phyloP scores from a whole-genome alignment of 441 rosid species.

The Metrosideros polymorpha region DNA sequence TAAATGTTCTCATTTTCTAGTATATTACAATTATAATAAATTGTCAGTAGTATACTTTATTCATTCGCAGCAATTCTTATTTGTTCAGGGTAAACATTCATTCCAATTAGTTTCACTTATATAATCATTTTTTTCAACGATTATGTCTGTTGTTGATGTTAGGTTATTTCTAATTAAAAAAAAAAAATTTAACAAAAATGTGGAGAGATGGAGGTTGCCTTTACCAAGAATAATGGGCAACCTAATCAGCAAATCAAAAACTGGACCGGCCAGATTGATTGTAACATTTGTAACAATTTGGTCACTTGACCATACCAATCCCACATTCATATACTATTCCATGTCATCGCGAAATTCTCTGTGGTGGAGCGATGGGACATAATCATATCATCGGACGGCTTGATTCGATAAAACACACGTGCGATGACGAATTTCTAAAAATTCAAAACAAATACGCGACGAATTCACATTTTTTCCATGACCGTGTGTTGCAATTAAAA shows the following conservation, averaged over 20 bases:
- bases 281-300: not conserved
- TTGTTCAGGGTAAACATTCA: not conserved
- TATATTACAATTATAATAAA: not conserved
- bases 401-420: accelerated
- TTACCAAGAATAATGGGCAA: not conserved
- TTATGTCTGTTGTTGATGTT: too few species aligned
- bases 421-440: not conserved
- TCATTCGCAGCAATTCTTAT: not conserved
- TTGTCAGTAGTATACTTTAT: too few species aligned
- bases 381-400: not conserved
- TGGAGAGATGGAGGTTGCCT: not conserved
- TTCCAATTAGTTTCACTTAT: not conserved
- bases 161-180: too few species aligned
- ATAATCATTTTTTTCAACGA: too few species aligned
- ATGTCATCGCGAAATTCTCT: too few species aligned
- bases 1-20: not conserved
- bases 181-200: too few species aligned
- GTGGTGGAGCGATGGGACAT: too few species aligned
- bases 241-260: not conserved
- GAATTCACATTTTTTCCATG: not conserved
- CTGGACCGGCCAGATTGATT: not conserved
- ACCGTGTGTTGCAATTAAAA: not conserved
- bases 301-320: too few species aligned
- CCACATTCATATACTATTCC: too few species aligned
- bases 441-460: not conserved